Conservation (phyloP, 495 filamentous ascomycete species). For the Penicillium pancosmium region DNA sequence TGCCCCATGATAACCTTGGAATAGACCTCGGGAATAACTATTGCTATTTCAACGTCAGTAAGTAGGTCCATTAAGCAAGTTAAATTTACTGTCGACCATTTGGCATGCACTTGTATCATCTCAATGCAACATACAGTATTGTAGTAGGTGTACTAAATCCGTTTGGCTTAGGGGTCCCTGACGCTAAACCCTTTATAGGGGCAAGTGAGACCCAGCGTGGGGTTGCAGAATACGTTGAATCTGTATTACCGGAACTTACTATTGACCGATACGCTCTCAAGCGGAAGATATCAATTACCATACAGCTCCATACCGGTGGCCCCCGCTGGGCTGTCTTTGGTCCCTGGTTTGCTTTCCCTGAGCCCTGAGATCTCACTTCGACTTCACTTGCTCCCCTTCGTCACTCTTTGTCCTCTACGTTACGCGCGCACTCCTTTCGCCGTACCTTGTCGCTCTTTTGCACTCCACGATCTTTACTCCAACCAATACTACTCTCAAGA, state of each 20-base stretch:
- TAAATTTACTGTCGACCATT: too few species aligned
- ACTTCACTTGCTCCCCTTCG: conserved; percentile 24
- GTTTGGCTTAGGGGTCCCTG: conserved; percentile 23
- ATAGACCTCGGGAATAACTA: too few species aligned
- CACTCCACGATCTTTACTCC: conserved; percentile 25
- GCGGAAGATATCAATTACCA: background rate
- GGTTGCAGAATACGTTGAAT: background rate
- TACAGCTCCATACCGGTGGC: background rate
- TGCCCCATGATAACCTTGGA: too few species aligned
- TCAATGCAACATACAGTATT: background rate
- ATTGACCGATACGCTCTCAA: too few species aligned
- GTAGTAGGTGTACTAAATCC: background rate
- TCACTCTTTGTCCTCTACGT: conserved; percentile 30
- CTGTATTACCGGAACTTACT: background rate
- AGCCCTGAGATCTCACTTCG: conserved; percentile 18
- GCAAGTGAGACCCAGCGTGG: conserved; percentile 1
- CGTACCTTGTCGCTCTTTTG: conserved; percentile 28
- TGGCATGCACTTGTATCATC: background rate
- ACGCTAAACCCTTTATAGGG: conserved; percentile 21
- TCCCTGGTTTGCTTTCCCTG: conserved; percentile 16
- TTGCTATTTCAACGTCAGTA: too few species aligned
- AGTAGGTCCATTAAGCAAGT: too few species aligned
- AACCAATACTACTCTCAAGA: background rate
- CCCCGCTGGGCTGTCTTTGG: conserved; percentile 1
- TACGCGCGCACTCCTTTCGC: conserved; percentile 21